A percentile compares a stretch with the other conserved stretches of the same genome.
Conservation (phyloP, 2,329 filamentous ascomycete species). For the Aspergillus candidus region DNA sequence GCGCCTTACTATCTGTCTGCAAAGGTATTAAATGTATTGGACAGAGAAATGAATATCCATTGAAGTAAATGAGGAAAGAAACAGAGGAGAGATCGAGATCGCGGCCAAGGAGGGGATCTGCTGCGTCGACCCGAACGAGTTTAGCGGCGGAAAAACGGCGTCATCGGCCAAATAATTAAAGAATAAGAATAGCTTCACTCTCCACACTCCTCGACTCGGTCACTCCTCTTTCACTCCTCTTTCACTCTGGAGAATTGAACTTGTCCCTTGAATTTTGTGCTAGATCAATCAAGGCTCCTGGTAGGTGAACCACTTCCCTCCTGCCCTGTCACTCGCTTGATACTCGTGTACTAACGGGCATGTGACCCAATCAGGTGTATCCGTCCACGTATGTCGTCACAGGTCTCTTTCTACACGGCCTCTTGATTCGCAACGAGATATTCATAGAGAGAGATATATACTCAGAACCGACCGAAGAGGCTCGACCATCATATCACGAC, state of each 20-base stretch:
- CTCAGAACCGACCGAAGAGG: not conserved
- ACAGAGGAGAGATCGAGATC: too few species aligned
- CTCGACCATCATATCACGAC: not conserved
- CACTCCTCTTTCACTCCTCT: too few species aligned
- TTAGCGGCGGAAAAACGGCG: conserved; percentile 16
- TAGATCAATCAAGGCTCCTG: not conserved
- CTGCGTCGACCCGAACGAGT: conserved; percentile 5
- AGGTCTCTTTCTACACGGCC: conserved; percentile 4
- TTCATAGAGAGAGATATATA: not conserved
- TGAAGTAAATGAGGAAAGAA: too few species aligned
- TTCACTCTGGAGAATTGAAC: too few species aligned
- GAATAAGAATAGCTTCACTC: too few species aligned
- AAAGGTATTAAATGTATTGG: not conserved
- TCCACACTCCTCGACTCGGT: too few species aligned
- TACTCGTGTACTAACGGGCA: conserved; percentile 8
- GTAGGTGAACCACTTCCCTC: not conserved
- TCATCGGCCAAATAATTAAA: not conserved
- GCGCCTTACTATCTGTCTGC: not conserved
- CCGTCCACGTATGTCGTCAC: conserved; percentile 7
- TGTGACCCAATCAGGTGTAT: conserved; percentile 17
- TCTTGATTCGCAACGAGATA: not conserved
- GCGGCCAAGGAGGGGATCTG: not conserved
- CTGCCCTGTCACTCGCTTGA: not conserved
- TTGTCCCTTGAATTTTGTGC: too few species aligned
- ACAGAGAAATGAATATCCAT: too few species aligned